Evolutionary conservation across 257 asterid genomes (phyloP), one percentile per base, ranked within the genome.

Genomic region (Solanum rostratum): DNA sequence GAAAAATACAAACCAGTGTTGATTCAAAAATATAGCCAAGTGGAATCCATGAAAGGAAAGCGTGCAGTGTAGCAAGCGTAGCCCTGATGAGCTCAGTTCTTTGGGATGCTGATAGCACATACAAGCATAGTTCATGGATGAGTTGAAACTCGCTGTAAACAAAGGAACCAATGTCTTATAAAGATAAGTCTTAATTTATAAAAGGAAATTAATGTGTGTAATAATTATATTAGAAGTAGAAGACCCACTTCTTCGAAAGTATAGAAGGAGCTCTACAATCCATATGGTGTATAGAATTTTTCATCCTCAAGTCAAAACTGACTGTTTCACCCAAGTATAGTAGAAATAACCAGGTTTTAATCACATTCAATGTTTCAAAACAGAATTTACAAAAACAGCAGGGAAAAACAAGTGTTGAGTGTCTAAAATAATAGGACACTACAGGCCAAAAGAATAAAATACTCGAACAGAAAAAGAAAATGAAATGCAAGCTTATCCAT

Each of bases 41-140:
- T 6, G 99, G 99, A 87, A 97, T 97, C 99, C 99, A 97, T 27
- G 99, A 95, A 83, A 97, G 97, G 84, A 97, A 97, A 68, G 99
- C 99, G 86, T 97, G 99, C 88, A 97, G 82, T 22, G 99, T 97
- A 65, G 95, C 97, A 85, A 97, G 87, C 16, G 99, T 97, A 68
- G 98, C 99, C 90, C 98, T 89, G 88, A 95, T 90, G 79, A 96
- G 99, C 90, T 96, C 99, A 10, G 97, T 91, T 89, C 99, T 97
- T 86, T 94, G 99, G 76, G 98, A 95, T 86, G 93, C 99, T 18
- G 99, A 90, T 84, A 97, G 88, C 62, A 95, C 97, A 84, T 97
- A 97, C 74, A 95, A 84, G 93, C 99, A 97, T 85, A 97, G 86
- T 93, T 93, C 98, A 22, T 95, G 99, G 88, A 97, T 92, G 89